Base-by-base conservation (phyloP, 257 asterid species). In the Nicotiana tabacum region DNA sequence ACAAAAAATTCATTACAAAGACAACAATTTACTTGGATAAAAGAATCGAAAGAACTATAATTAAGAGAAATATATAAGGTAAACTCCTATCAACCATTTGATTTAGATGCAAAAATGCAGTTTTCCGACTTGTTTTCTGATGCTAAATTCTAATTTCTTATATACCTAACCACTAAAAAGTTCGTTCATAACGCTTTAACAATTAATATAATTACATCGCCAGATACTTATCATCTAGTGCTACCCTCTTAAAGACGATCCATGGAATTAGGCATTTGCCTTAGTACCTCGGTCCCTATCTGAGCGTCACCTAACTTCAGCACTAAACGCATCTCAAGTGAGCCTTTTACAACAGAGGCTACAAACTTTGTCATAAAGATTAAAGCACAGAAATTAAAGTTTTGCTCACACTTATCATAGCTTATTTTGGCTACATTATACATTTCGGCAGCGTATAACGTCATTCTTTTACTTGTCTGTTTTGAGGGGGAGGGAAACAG, bases 351-450 rank as follows among this genome's bases (percentile, higher is more conserved):
- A 72, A 72, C 77, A 69, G 78, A 51, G 12, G 21, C 35, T 43
- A 39, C 33, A 70, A 37, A 70, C 78, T 39, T 18, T 70, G 78
- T 70, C 78, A 70, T n/a, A 70, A 70, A 70, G 57, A 70, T 53
- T 70, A 39, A 69, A 69, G 77, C 57, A 69, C 5, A 69, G n/a
- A 37, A 39, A 9, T n/a, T 69, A 18, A n/a, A n/a, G 77, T 70
- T 70, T n/a, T 32, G 43, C 58, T 70, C 29, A 2, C 18, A 24
- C n/a, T 5, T n/a, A 70, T 70, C 32, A 70, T 70, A n/a, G 55
- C 48, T 37, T 18, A 37, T 12, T 69, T 69, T 69, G n/a, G 76
- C 78, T 39, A 72, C 60, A 43, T 32, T 35, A 72, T 5, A 60
- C 60, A 43, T 72, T 72, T 46, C 78, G 46, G 35, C 78, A 72